Evolutionary conservation across 192 early-diverging fungal genomes (phyloP).

Genomic region (Funneliformis mosseae): DNA sequence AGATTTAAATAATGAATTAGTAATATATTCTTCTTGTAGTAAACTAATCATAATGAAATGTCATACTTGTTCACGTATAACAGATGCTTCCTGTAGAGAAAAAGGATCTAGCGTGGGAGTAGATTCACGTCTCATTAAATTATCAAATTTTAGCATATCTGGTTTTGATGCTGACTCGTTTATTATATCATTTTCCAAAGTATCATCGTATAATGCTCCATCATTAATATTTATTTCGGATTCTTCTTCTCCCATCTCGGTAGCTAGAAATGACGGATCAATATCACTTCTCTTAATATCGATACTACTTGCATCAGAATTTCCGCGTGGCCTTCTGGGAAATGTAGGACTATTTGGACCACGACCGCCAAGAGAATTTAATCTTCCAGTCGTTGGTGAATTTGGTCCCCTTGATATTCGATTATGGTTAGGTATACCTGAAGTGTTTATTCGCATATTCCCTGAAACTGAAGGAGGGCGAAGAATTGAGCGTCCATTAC

Average conservation of each 20-base stretch:
- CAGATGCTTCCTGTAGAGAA: slow-evolving; percentile 29
- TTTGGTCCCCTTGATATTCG: neutral
- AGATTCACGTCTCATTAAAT: slow-evolving; percentile 25
- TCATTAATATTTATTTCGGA: neutral
- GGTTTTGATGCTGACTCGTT: slow-evolving; percentile 7
- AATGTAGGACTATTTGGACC: slow-evolving; percentile 28
- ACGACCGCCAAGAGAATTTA: neutral
- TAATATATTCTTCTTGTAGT: neutral
- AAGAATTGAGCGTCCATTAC: slow-evolving; percentile 21
- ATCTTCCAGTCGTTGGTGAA: slow-evolving; percentile 30
- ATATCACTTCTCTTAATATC: slow-evolving; percentile 18
- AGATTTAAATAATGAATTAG: neutral
- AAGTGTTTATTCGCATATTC: slow-evolving; percentile 14
- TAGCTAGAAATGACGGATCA: neutral
- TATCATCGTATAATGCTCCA: neutral
- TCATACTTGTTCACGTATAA: slow-evolving; percentile 27
- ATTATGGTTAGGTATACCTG: neutral
- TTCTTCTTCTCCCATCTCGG: slow-evolving; percentile 1
- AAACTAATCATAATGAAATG: neutral
- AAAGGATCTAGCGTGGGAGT: slow-evolving; percentile 28
- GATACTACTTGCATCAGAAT: neutral
- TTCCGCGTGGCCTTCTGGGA: neutral
- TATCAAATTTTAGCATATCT: neutral
- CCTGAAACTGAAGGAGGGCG: neutral
- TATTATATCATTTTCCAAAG: neutral